Conservation (phyloP, 1,284 basidiomycete genomes). For the Sphaerobolus stellatus region DNA sequence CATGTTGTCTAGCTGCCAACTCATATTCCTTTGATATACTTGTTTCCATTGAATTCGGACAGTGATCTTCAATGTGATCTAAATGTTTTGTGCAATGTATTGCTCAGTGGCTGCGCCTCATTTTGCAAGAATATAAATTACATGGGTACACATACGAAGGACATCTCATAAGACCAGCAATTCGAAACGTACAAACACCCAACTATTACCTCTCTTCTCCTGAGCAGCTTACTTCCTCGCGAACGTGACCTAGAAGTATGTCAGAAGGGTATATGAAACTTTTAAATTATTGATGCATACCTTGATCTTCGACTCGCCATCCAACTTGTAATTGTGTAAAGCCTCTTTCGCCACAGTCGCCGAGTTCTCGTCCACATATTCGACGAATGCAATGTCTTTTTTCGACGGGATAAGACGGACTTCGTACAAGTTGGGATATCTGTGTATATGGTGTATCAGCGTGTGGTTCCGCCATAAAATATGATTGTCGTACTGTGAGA, state of each 20-base stretch:
- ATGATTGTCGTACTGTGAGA: slow-evolving; percentile 69
- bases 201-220: not conserved
- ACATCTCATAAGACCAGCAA: not conserved
- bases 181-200: not conserved
- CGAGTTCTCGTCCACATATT: slow-evolving; percentile 86
- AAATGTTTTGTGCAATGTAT: not conserved
- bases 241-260: slow-evolving; percentile 51
- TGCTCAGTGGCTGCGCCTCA: not conserved
- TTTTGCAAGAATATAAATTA: not conserved
- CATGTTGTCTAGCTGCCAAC: not conserved
- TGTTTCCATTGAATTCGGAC: not conserved
- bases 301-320: slow-evolving; percentile 96
- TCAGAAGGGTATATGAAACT: slow-evolving; percentile 8
- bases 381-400: slow-evolving; percentile 95
- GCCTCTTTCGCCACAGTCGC: slow-evolving; percentile 92
- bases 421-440: slow-evolving; percentile 90
- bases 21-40: no score
- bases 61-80: no score
- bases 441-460: slow-evolving; percentile 31
- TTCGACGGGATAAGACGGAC: slow-evolving; percentile 96
- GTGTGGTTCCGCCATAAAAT: slow-evolving; percentile 1
- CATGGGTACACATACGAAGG: not conserved
- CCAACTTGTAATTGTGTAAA: slow-evolving; percentile 93
- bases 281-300: slow-evolving; percentile 37
- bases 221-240: slow-evolving; percentile 48